phyloP scores from a whole-genome alignment of 2,329 filamentous ascomycete genomes.

The Diplodia mutila region DNA sequence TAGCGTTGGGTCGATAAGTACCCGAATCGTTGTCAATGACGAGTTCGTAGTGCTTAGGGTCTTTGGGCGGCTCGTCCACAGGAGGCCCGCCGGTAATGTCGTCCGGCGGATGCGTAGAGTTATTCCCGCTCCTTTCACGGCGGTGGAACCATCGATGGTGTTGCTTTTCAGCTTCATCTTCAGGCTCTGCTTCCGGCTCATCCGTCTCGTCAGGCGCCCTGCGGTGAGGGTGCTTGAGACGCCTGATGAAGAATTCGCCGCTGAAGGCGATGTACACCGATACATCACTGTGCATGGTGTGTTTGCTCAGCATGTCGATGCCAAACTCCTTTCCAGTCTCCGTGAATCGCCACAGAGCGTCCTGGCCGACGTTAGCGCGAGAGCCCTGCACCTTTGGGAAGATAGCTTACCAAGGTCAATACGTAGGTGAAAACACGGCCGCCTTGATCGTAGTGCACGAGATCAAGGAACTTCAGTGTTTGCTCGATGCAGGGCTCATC shows the following conservation, averaged over 20 bases:
- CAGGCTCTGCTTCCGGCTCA: constrained; percentile 29
- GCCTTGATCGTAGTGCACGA: constrained; percentile 84
- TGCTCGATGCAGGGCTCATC: constrained; percentile 69
- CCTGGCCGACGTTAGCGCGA: constrained; percentile 39
- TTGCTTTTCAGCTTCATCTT: constrained; percentile 32
- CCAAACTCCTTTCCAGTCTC: constrained; percentile 96
- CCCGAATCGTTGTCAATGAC: constrained; percentile 95
- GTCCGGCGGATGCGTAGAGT: constrained; percentile 55
- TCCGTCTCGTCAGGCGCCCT: too few relatives aligned
- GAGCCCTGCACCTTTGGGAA: not conserved
- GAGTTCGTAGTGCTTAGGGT: constrained; percentile 73
- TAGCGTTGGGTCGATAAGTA: constrained; percentile 85
- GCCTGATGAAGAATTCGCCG: constrained; percentile 88
- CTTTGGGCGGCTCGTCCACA: constrained; percentile 49
- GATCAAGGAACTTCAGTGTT: constrained; percentile 78
- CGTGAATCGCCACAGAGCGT: constrained; percentile 85
- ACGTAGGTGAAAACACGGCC: constrained; percentile 91
- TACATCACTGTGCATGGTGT: constrained; percentile 96
- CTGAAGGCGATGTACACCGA: constrained; percentile 88
- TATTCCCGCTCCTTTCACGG: constrained; percentile 1
- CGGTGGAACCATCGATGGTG: constrained; percentile 5
- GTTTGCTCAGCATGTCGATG: constrained; percentile 89
- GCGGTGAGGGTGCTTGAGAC: constrained; percentile 58
- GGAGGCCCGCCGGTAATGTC: constrained; percentile 54
- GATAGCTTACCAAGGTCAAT: constrained; percentile 63